These are phyloP conservation scores for Bretziella fagacearum DNA, from an alignment of 2,329 filamentous ascomycete species.

Conservation along the genomic window DNA sequence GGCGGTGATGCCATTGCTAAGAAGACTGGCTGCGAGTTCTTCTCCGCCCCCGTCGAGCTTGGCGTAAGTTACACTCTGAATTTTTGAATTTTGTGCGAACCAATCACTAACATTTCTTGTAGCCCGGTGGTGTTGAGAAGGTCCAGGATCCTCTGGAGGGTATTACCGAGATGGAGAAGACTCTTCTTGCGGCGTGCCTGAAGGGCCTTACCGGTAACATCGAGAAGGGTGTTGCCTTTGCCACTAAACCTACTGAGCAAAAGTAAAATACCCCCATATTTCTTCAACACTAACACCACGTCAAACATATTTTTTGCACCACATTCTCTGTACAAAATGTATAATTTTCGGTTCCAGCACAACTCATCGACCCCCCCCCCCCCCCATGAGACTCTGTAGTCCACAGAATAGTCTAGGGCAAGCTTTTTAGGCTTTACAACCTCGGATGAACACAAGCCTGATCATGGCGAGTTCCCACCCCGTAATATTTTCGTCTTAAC, in stretches of 20 bases:
- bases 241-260: slow-evolving; percentile 61
- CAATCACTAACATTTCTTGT: slow-evolving; percentile 19
- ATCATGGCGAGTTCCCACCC: background rate
- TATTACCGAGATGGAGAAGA: slow-evolving; percentile 77
- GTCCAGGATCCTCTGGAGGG: slow-evolving; percentile 60
- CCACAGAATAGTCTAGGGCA: background rate
- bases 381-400: background rate
- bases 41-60: slow-evolving; percentile 90
- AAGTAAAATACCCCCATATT: slow-evolving; percentile 43
- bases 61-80: slow-evolving; percentile 48
- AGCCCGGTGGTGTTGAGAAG: slow-evolving; percentile 77
- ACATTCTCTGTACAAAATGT: slow-evolving; percentile 6
- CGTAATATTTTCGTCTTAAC: too few species aligned
- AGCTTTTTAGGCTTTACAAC: background rate
- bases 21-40: slow-evolving; percentile 75
- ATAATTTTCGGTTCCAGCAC: slow-evolving; percentile 7
- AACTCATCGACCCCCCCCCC: background rate
- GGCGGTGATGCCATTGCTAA: slow-evolving; percentile 77
- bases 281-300: background rate
- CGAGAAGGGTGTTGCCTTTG: slow-evolving; percentile 80
- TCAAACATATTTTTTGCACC: background rate
- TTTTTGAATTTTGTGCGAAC: background rate
- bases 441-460: too few species aligned
- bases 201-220: slow-evolving; percentile 83
- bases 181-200: slow-evolving; percentile 58